Evolutionary conservation across 2,329 filamentous ascomycete genomes (phyloP).

Genomic region (Mariannaea elegans): DNA sequence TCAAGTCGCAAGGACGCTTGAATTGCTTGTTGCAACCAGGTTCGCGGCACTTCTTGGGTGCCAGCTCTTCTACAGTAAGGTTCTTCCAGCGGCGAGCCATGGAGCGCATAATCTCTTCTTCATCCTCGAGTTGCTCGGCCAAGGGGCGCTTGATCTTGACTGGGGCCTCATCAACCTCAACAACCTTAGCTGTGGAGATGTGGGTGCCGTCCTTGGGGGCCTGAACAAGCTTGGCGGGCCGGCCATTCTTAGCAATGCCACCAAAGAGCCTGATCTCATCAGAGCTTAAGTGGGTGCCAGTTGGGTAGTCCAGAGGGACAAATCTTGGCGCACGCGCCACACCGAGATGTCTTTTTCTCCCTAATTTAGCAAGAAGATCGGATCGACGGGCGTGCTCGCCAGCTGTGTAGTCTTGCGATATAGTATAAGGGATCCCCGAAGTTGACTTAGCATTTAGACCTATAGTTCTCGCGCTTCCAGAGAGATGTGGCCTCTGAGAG

Average conservation of each 20-base stretch:
- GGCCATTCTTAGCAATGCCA: constrained; percentile 82
- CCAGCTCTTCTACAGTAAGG: constrained; percentile 82
- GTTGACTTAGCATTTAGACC: too few relatives aligned
- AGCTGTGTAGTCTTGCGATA: too few relatives aligned
- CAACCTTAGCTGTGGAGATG: constrained; percentile 75
- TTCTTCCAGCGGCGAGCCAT: constrained; percentile 98
- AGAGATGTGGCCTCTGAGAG: too few relatives aligned
- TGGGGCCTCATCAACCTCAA: constrained; percentile 63
- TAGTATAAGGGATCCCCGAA: too few relatives aligned
- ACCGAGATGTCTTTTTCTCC: too few relatives aligned
- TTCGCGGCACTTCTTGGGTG: constrained; percentile 80
- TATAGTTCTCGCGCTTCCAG: too few relatives aligned
- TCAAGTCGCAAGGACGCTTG: constrained; percentile 95
- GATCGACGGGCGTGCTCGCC: too few relatives aligned
- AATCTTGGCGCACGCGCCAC: constrained; percentile 59
- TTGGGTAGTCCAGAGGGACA: constrained; percentile 38
- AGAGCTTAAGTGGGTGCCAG: constrained; percentile 45
- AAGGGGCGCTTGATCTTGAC: constrained; percentile 71
- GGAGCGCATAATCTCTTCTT: constrained; percentile 85
- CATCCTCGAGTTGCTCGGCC: constrained; percentile 76
- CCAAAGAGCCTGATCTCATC: constrained; percentile 84
- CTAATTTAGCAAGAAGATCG: too few relatives aligned
- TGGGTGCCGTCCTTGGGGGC: constrained; percentile 82
- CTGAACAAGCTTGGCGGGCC: constrained; percentile 84
- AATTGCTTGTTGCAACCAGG: constrained; percentile 88